These are phyloP conservation scores for Daphne laureola DNA, from an alignment of 441 rosid genomes.

Conservation along the genomic window DNA sequence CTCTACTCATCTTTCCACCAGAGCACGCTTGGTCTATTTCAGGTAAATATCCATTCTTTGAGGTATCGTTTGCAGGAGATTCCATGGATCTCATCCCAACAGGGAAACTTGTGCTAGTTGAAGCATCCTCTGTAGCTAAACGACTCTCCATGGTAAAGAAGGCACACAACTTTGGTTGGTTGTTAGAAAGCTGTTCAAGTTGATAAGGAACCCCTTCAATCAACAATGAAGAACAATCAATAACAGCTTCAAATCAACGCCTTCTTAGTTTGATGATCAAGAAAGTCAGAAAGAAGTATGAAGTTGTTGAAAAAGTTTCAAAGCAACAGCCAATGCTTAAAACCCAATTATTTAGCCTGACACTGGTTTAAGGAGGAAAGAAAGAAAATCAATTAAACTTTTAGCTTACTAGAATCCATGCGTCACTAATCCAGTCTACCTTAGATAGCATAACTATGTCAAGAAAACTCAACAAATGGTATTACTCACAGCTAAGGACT, in stretches of 20 bases:
- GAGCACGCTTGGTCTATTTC: slow-evolving; percentile 24
- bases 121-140: slow-evolving; percentile 23
- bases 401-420: not conserved
- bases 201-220: slow-evolving; percentile 85
- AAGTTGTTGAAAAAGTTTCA: too few species aligned
- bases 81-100: slow-evolving; percentile 28
- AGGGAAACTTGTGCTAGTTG: slow-evolving; percentile 18
- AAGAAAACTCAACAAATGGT: slow-evolving; percentile 7
- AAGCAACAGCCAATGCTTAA: too few species aligned
- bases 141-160: slow-evolving; percentile 49
- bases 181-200: slow-evolving; percentile 74
- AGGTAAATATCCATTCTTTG: slow-evolving; percentile 25
- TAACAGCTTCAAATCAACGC: slow-evolving; percentile 1
- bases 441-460: not conserved
- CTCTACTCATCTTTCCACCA: slow-evolving; percentile 22
- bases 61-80: slow-evolving; percentile 28
- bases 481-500: slow-evolving; percentile 73
- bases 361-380: too few species aligned
- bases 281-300: too few species aligned
- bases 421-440: not conserved
- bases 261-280: too few species aligned
- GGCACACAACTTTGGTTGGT: slow-evolving; percentile 77
- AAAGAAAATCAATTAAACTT: too few species aligned
- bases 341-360: too few species aligned
- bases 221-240: slow-evolving; percentile 16